Conservation (phyloP, 495 filamentous ascomycete species). For the Talaromyces adpressus region DNA sequence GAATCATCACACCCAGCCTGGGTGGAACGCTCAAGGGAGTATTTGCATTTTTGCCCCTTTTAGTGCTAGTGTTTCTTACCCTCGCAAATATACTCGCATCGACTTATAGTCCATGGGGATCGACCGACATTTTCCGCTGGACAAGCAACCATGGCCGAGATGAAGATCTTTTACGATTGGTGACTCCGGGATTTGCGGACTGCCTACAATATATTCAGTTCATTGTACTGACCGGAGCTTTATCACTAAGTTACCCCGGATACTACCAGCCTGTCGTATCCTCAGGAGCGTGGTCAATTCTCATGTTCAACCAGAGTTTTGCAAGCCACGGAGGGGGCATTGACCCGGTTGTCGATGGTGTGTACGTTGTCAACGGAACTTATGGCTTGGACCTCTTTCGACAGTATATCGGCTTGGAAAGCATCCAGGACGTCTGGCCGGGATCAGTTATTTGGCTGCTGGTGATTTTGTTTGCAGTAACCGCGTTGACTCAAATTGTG, state of each 20-base stretch:
- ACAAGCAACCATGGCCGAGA: conserved; percentile 95
- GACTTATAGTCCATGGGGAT: conserved; percentile 90
- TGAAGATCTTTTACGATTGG: conserved; percentile 80
- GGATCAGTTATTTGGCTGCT: conserved; percentile 83
- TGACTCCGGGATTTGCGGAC: conserved; percentile 94
- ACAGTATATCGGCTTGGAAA: conserved; percentile 76
- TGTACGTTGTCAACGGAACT: conserved; percentile 63
- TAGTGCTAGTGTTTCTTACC: conserved; percentile 72
- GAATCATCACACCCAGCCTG: conserved; percentile 75
- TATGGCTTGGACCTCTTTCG: conserved; percentile 75
- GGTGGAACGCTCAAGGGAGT: conserved; percentile 53
- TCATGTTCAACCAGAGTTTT: conserved; percentile 93
- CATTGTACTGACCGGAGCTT: conserved; percentile 74
- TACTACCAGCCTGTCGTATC: conserved; percentile 90
- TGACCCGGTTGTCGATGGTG: conserved; percentile 67
- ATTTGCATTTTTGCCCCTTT: conserved; percentile 71
- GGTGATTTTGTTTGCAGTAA: conserved; percentile 58
- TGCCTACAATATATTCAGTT: conserved; percentile 98
- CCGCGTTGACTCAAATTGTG: conserved; percentile 68
- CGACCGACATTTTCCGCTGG: conserved; percentile 83
- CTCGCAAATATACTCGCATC: conserved; percentile 74
- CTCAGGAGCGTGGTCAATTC: conserved; percentile 74
- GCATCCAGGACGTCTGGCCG: conserved; percentile 80
- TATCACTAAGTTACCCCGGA: conserved; percentile 85
- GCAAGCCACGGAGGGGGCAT: conserved; percentile 58